Evolutionary conservation across 768 basidiomycete species (phyloP), one percentile per base, ranked within the genome.

Genomic region (Agrocybe praecox): DNA sequence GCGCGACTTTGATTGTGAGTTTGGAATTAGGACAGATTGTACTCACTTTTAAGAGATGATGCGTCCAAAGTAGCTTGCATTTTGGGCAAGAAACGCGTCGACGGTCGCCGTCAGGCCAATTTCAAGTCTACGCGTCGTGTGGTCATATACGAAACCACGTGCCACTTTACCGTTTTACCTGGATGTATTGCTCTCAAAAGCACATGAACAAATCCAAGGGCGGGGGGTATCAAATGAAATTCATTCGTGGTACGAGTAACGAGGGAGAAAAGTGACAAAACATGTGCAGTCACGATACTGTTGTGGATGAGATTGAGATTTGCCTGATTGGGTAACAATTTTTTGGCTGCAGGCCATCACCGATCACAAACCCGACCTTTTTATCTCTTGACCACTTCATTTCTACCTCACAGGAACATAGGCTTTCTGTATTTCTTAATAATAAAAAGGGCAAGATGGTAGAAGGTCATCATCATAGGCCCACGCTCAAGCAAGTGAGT

Each of bases 401-500:
- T n/a, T 17, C 19, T 22, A 23, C 22, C 17, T n/a, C 21, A 51
- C 21, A 18, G 15, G 6, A 50, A 21, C n/a, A n/a, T n/a, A n/a
- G n/a, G n/a, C n/a, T 19, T 23, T 23, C 18, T 9, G 21, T 36
- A 23, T 18, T 52, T 52, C n/a, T 24, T 8, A 48, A 11, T 42
- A 17, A n/a, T n/a, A n/a, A n/a, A 23, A 5, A 6, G 23, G 40
- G 15, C 6, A 63, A 42, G 9, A 80, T 80, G 77, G 73, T 67
- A 18, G 78, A 78, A 67, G 63, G 65, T 17, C 32, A 44, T 55
- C 91, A 92, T 67, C 92, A 94, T 70, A 73, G 94, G 60, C 79
- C 96, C 44, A 89, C 93, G 7, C 83, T 94, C 60, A 97, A 96
- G 74, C 95, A 97, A 82, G 87, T 76, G 47, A 49, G 80, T 34